phyloP scores from a whole-genome alignment of 2,329 filamentous ascomycete species.

The Aspergillus aculeatinus region DNA sequence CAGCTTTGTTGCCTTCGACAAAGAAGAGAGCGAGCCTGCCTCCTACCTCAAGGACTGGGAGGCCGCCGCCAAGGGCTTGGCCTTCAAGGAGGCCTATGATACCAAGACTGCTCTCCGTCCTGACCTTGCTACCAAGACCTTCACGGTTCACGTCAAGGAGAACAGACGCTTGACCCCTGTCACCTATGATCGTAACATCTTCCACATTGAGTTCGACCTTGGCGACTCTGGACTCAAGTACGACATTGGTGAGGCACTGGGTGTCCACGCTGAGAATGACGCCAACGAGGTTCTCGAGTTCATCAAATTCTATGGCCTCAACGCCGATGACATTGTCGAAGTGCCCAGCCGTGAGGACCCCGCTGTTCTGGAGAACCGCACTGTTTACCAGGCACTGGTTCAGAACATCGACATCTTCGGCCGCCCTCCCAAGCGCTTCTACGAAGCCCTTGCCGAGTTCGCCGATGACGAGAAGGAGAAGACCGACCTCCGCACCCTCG shows the following conservation, averaged over 20 bases:
- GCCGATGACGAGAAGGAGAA: conserved; percentile 80
- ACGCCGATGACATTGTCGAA: conserved; percentile 82
- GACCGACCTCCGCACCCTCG: conserved; percentile 73
- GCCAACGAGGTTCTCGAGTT: conserved; percentile 74
- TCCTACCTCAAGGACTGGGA: conserved; percentile 74
- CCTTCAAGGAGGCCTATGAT: conserved; percentile 91
- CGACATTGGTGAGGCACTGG: conserved; percentile 94
- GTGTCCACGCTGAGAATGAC: conserved; percentile 95
- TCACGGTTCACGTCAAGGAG: conserved; percentile 86
- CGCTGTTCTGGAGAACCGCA: conserved; percentile 76
- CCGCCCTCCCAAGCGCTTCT: conserved; percentile 95
- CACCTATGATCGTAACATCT: conserved; percentile 96
- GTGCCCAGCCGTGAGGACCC: conserved; percentile 81
- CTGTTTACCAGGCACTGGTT: conserved; percentile 83
- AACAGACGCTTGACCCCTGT: conserved; percentile 86
- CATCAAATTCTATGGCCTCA: conserved; percentile 84
- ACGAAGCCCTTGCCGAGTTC: conserved; percentile 85
- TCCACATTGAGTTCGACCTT: conserved; percentile 99
- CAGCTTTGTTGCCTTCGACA: conserved; percentile 80
- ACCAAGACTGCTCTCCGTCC: conserved; percentile 74
- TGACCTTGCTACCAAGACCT: conserved; percentile 81
- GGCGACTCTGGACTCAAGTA: conserved; percentile 89
- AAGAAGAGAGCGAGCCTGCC: conserved; percentile 67
- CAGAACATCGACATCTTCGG: conserved; percentile 97
- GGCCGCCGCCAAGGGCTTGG: conserved; percentile 78